Conservation (phyloP, 78 protist genomes). For the Polysphondylium violaceum region DNA sequence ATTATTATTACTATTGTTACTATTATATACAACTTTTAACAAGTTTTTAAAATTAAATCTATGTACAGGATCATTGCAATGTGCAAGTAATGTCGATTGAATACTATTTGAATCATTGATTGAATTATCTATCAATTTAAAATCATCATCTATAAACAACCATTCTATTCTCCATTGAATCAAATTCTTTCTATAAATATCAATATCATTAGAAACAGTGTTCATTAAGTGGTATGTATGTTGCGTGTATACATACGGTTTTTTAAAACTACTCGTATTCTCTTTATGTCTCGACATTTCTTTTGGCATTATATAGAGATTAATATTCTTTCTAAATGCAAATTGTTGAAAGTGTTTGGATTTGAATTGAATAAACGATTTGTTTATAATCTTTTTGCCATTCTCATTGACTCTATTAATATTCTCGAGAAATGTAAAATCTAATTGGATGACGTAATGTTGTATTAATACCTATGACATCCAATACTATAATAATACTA, state of each 20-base stretch:
- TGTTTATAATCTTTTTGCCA: slow-evolving; percentile 15
- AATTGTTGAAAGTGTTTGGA: slow-evolving; percentile 23
- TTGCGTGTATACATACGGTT: slow-evolving; percentile 1
- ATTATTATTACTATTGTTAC: no score
- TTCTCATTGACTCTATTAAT: slow-evolving; percentile 49
- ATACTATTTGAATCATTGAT: neutral
- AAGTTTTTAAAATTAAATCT: slow-evolving; percentile 4
- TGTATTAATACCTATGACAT: neutral
- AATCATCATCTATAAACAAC: slow-evolving; percentile 38
- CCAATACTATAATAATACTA: neutral
- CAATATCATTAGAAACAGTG: neutral
- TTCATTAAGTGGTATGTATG: neutral
- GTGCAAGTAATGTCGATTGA: neutral
- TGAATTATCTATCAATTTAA: neutral
- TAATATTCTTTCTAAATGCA: slow-evolving; percentile 28
- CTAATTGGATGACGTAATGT: neutral
- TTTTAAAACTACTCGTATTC: slow-evolving; percentile 22
- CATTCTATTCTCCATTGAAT: slow-evolving; percentile 27
- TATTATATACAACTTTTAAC: neutral
- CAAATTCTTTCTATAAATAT: neutral
- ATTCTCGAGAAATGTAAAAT: slow-evolving; percentile 41
- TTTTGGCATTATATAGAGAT: slow-evolving; percentile 53
- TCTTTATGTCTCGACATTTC: slow-evolving; percentile 71
- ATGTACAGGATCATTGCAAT: slow-evolving; percentile 12
- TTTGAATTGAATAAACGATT: slow-evolving; percentile 28